These are phyloP conservation scores for Leucaena leucocephala DNA, from an alignment of 306 rosid genomes.

Conservation along the genomic window DNA sequence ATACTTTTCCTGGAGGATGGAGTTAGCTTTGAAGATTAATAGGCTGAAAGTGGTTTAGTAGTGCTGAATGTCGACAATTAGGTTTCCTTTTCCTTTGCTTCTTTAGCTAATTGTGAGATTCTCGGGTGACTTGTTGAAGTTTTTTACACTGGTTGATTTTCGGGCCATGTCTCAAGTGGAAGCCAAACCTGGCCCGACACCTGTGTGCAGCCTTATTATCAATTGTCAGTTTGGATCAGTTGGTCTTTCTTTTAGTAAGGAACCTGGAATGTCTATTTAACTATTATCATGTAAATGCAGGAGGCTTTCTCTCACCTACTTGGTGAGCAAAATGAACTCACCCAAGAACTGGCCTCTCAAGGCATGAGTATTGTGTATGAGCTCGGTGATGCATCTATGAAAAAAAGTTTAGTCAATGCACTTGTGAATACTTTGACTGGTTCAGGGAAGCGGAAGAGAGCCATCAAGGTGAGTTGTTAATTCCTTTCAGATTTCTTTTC, in stretches of 20 bases:
- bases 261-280: conserved; percentile 26
- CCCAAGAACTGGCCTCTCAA: conserved; percentile 96
- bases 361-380: conserved; percentile 99
- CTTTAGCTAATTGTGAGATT: neutral
- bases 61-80: neutral
- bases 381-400: conserved; percentile 89
- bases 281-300: conserved; percentile 57
- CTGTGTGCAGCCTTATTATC: neutral
- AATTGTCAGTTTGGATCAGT: neutral
- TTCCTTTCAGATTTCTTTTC: conserved; percentile 19
- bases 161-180: neutral
- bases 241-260: neutral
- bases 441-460: conserved; percentile 90
- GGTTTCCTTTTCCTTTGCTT: neutral
- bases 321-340: conserved; percentile 94
- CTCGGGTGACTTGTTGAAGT: neutral
- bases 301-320: conserved; percentile 95
- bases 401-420: conserved; percentile 81
- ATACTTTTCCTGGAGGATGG: neutral
- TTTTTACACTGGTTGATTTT: neutral
- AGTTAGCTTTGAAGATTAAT: neutral
- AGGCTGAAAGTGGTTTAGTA: neutral
- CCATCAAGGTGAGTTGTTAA: conserved; percentile 73
- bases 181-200: neutral
- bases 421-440: conserved; percentile 86